A percentile compares a stretch with the other conserved stretches of the same genome.
phyloP scores from a whole-genome alignment of 1,284 basidiomycete species.

The Marasmius fiardii region DNA sequence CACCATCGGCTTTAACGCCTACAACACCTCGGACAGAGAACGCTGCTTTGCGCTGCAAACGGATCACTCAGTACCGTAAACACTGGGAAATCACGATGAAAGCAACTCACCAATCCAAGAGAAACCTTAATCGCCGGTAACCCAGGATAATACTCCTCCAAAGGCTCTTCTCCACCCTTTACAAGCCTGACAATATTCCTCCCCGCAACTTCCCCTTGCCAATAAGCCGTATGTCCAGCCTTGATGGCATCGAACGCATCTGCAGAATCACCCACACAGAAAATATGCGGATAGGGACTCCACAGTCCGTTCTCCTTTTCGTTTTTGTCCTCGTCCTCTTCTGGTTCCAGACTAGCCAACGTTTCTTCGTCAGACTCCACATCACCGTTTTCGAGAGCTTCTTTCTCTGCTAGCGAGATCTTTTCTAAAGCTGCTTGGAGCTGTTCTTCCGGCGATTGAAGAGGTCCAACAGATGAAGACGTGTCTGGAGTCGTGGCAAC shows the following conservation, averaged over 20 bases:
- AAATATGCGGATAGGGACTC: constrained; percentile 53
- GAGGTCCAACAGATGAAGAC: background rate
- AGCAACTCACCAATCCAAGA: constrained; percentile 40
- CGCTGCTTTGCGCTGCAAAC: constrained; percentile 30
- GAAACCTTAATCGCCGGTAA: constrained; percentile 63
- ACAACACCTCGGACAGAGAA: constrained; percentile 41
- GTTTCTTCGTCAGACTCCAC: constrained; percentile 16
- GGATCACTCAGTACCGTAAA: background rate
- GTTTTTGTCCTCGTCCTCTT: constrained; percentile 15
- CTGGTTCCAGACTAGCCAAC: constrained; percentile 34
- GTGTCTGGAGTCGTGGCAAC: background rate
- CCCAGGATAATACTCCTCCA: constrained; percentile 52
- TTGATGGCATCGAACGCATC: constrained; percentile 69
- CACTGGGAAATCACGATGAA: background rate
- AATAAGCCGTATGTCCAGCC: constrained; percentile 70
- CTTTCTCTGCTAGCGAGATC: constrained; percentile 15
- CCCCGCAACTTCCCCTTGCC: constrained; percentile 54
- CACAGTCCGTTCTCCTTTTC: constrained; percentile 20
- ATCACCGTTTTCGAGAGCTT: constrained; percentile 7
- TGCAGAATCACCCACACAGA: constrained; percentile 67
- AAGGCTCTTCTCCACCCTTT: constrained; percentile 26
- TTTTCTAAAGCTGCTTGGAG: constrained; percentile 17
- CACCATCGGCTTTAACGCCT: constrained; percentile 37
- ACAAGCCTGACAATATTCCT: constrained; percentile 50
- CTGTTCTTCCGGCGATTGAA: background rate